Conservation (phyloP, 352 stramenopile species). For the Elongisporangium prolatum region DNA sequence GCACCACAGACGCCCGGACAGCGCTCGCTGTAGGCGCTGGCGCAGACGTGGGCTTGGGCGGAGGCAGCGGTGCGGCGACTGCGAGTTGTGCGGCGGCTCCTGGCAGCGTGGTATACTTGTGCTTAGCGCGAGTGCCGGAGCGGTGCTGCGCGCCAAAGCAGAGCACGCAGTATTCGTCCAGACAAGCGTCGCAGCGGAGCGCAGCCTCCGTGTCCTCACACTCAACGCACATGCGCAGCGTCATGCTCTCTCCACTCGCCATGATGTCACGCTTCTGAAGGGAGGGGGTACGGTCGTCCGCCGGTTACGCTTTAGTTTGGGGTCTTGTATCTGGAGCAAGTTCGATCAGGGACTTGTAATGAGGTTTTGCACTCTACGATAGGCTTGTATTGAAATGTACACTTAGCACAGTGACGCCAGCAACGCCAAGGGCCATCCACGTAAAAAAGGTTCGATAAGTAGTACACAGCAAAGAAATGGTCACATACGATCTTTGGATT, state of each 20-base stretch:
- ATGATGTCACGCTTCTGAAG: neutral
- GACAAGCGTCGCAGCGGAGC: conserved; percentile 58
- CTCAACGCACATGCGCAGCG: conserved; percentile 63
- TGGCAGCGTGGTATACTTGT: conserved; percentile 28
- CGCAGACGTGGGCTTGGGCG: neutral
- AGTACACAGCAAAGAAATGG: neutral
- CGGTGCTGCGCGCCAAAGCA: conserved; percentile 77
- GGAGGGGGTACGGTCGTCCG: neutral
- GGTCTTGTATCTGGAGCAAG: neutral
- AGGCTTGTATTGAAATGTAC: neutral
- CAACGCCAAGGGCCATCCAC: neutral
- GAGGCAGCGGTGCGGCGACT: neutral
- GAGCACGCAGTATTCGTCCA: conserved; percentile 71
- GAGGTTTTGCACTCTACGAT: neutral
- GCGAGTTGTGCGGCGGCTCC: conserved; percentile 2
- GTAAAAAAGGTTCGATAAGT: neutral
- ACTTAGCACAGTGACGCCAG: neutral
- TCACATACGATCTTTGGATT: neutral
- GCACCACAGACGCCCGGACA: neutral
- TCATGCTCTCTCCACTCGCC: conserved; percentile 9
- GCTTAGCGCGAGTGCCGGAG: conserved; percentile 41
- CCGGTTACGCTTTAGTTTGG: too few species aligned
- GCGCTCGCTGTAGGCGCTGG: neutral
- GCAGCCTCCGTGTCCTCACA: conserved; percentile 79
- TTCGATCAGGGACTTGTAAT: neutral